Evolutionary conservation across 2,329 filamentous ascomycete genomes (phyloP).

Genomic region (Penicillium occitanis): DNA sequence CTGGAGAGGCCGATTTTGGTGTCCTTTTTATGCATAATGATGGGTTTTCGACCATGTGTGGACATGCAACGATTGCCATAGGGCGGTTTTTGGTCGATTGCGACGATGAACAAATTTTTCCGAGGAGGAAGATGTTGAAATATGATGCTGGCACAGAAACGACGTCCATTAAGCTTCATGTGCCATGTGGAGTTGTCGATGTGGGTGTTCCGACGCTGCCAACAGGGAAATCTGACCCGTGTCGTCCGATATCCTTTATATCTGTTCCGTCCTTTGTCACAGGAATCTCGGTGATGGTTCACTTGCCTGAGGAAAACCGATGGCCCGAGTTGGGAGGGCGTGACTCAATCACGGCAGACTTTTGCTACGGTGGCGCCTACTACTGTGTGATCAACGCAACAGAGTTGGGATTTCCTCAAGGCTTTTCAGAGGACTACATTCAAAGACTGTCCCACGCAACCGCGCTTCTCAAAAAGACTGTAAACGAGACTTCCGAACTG

Average conservation of each 20-base stretch:
- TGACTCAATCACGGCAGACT: background rate
- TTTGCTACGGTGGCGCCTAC: constrained; percentile 5
- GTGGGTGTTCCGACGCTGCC: constrained; percentile 42
- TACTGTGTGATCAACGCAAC: background rate
- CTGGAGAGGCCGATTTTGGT: constrained; percentile 32
- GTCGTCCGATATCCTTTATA: constrained; percentile 3
- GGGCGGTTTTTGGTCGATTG: constrained; percentile 48
- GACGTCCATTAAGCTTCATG: constrained; percentile 42
- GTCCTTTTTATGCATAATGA: constrained; percentile 51
- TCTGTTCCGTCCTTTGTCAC: constrained; percentile 3
- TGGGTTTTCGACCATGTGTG: constrained; percentile 54
- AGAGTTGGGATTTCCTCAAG: background rate
- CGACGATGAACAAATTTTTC: constrained; percentile 38
- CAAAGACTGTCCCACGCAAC: constrained; percentile 5
- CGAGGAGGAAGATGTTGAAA: background rate
- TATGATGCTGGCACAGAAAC: constrained; percentile 22
- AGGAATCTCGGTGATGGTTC: constrained; percentile 19
- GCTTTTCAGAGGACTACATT: background rate
- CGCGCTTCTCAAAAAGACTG: constrained; percentile 6
- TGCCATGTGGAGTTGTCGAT: constrained; percentile 46
- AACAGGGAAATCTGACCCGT: constrained; percentile 27
- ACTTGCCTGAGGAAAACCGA: background rate
- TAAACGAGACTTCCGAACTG: constrained; percentile 36
- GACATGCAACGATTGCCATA: constrained; percentile 54
- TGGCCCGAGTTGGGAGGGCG: background rate